A percentile compares a stretch with the other conserved stretches of the same genome.
Evolutionary conservation across 2,329 filamentous ascomycete genomes (phyloP).

Genomic region (Colletotrichum falcatum): DNA sequence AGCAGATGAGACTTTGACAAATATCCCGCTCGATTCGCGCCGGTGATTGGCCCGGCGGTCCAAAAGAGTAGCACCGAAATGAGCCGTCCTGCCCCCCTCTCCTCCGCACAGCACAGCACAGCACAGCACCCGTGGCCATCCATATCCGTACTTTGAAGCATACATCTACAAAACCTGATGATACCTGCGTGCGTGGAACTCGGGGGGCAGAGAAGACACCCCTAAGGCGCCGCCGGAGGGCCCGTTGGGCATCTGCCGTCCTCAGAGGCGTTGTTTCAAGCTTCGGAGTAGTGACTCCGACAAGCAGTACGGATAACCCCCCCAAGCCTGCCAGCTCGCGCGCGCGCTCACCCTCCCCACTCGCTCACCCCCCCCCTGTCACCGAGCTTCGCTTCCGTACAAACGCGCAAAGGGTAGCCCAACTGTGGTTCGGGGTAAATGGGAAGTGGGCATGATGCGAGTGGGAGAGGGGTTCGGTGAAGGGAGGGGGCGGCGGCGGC

Average conservation of each 20-base stretch:
- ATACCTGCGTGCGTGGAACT: not conserved
- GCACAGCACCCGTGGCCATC: too few relatives aligned
- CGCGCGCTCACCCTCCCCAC: too few relatives aligned
- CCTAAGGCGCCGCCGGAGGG: not conserved
- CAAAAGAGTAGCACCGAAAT: conserved; percentile 7
- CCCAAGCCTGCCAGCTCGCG: not conserved
- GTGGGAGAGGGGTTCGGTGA: not conserved
- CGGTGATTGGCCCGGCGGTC: not conserved
- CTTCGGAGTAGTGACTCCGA: not conserved
- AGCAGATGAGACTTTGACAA: not conserved
- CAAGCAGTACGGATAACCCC: too few relatives aligned
- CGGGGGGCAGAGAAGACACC: not conserved
- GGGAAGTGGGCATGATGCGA: not conserved
- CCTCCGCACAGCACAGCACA: too few relatives aligned
- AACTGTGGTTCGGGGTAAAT: conserved; percentile 12
- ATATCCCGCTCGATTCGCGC: not conserved
- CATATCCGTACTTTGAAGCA: too few relatives aligned
- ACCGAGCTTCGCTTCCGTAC: not conserved
- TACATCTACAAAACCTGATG: not conserved
- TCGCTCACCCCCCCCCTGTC: not conserved
- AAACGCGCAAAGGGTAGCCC: not conserved
- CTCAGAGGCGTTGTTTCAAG: conserved; percentile 5
- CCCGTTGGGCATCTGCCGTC: not conserved
- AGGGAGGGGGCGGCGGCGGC: too few relatives aligned
- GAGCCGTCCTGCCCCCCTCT: not conserved